These are phyloP conservation scores for Tilletia indica DNA, from an alignment of 1,284 basidiomycete species.

Conservation along the genomic window DNA sequence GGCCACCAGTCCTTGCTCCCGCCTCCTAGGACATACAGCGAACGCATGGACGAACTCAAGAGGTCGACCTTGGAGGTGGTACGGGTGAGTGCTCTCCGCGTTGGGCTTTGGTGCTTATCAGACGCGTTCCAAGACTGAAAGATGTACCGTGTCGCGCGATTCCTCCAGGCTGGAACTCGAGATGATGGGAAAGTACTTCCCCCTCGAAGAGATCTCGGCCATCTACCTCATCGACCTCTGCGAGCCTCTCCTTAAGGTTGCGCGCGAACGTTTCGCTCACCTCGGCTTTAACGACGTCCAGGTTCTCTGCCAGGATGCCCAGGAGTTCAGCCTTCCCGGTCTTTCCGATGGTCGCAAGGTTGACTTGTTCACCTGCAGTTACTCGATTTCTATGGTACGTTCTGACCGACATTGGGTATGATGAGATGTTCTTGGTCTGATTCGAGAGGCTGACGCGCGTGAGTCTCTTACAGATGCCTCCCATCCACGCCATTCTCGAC, in stretches of 20 bases:
- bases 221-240: constrained; percentile 76
- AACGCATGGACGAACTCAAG: too few relatives aligned
- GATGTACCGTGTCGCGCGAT: background rate
- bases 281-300: constrained; percentile 74
- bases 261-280: constrained; percentile 67
- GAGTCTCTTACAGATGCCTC: constrained; percentile 62
- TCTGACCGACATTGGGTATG: background rate
- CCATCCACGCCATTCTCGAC: constrained; percentile 70
- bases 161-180: constrained; percentile 73
- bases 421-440: background rate
- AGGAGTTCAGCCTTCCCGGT: constrained; percentile 67
- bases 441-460: constrained; percentile 50
- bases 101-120: background rate
- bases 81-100: constrained; percentile 61
- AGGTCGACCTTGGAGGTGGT: constrained; percentile 79
- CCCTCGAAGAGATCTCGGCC: constrained; percentile 53
- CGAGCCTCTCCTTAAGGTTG: constrained; percentile 72
- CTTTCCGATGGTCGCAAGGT: constrained; percentile 43
- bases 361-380: constrained; percentile 55
- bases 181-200: constrained; percentile 72
- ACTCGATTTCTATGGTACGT: constrained; percentile 54
- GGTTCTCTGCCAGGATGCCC: constrained; percentile 74
- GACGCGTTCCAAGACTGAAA: background rate
- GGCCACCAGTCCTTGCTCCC: too few relatives aligned
- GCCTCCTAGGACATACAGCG: too few relatives aligned